A percentile compares a stretch with the other conserved stretches of the same genome.
Evolutionary conservation across 2,329 filamentous ascomycete species (phyloP).

Genomic region (Pleoardoris graminearum): DNA sequence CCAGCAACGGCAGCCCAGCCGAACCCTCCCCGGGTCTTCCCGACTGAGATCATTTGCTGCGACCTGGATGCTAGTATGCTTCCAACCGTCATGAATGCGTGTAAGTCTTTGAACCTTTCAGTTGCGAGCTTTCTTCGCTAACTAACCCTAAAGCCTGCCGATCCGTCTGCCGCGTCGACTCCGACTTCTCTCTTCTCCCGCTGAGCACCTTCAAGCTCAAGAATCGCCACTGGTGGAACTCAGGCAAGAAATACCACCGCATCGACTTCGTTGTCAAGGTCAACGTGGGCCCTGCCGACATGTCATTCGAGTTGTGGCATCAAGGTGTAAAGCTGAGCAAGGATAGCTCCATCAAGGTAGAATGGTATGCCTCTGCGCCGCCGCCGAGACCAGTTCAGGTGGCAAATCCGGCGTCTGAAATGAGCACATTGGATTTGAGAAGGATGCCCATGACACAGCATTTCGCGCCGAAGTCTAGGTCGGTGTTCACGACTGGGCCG

Average conservation of each 20-base stretch:
- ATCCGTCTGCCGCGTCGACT: slow-evolving; percentile 23
- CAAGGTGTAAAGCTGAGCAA: slow-evolving; percentile 24
- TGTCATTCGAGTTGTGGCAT: slow-evolving; percentile 28
- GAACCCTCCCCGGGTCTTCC: slow-evolving; percentile 24
- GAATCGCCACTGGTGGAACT: slow-evolving; percentile 28
- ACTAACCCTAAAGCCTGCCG: slow-evolving; percentile 17
- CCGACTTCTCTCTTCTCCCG: slow-evolving; percentile 20
- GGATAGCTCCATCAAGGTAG: slow-evolving; percentile 26
- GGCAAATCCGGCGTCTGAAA: background rate
- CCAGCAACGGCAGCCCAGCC: slow-evolving; percentile 17
- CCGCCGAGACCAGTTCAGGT: background rate
- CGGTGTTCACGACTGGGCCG: background rate
- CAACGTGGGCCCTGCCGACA: slow-evolving; percentile 23
- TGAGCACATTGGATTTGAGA: background rate
- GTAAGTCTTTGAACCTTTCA: slow-evolving; percentile 7
- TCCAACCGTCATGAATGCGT: slow-evolving; percentile 13
- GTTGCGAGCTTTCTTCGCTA: background rate
- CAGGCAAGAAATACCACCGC: slow-evolving; percentile 23
- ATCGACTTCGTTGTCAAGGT: slow-evolving; percentile 25
- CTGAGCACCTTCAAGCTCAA: slow-evolving; percentile 25
- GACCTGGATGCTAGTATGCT: slow-evolving; percentile 22
- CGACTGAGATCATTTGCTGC: slow-evolving; percentile 23
- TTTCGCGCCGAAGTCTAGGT: background rate
- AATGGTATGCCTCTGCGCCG: slow-evolving; percentile 21
- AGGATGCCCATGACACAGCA: background rate